Evolutionary conservation across 1,284 basidiomycete genomes (phyloP).

Genomic region (Ganoderma sinense): DNA sequence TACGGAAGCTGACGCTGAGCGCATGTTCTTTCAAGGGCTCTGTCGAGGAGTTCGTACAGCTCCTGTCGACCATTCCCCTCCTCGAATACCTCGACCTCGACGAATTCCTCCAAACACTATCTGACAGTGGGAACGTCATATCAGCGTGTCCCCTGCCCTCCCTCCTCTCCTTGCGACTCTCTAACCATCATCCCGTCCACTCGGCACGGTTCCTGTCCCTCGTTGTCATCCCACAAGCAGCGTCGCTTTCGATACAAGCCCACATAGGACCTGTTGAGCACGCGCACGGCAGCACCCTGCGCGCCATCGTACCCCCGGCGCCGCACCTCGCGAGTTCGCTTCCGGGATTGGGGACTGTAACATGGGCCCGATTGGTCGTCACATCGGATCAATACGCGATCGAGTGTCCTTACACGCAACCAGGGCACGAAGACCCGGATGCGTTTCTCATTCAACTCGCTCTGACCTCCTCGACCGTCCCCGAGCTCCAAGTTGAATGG

Average conservation of each 20-base stretch:
- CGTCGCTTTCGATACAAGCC: not conserved
- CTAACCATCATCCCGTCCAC: not conserved
- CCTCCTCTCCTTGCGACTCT: not conserved
- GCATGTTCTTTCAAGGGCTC: not conserved
- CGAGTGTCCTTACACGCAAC: not conserved
- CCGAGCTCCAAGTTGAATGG: not conserved
- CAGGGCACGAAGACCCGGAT: not conserved
- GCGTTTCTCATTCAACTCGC: not conserved
- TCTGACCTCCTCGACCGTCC: not conserved
- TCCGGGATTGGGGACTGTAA: not conserved
- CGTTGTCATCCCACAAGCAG: not conserved
- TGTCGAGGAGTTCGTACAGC: not conserved
- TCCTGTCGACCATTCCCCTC: not conserved
- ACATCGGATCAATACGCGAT: not conserved
- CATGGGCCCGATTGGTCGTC: not conserved
- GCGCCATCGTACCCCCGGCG: not conserved
- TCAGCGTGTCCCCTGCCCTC: not conserved
- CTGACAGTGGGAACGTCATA: not conserved
- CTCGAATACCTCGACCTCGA: slow-evolving; percentile 1
- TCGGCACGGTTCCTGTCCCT: not conserved
- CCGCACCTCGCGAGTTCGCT: not conserved
- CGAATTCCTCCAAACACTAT: not conserved
- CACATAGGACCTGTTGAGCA: not conserved
- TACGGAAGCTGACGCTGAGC: not conserved
- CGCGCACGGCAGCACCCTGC: not conserved